Evolutionary conservation across 805 yeast species (phyloP), one percentile per base, ranked within the genome.

Genomic region (Metschnikowia matae): DNA sequence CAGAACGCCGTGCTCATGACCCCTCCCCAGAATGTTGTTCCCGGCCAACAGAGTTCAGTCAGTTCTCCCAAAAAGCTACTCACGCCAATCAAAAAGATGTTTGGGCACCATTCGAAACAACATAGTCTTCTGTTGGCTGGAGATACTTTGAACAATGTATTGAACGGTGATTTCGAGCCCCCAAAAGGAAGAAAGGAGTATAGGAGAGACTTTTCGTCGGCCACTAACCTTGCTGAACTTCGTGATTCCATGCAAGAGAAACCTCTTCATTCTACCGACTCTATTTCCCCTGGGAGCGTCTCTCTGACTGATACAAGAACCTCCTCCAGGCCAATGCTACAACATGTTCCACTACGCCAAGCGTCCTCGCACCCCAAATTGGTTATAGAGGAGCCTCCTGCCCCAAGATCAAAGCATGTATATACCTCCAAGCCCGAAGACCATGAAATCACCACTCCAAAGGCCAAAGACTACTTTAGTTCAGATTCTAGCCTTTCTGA

Each of bases 61-160:
- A 53, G 54, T 48, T 65, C 74, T 6, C 75, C 75, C 26, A 70
- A 70, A 54, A 70, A 70, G 54, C 57, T 70, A 32, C 56, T 70
- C 32, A 64, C 70, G 1, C 75, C 75, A 1, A 70, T 70, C 15
- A 65, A 63, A 53, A 68, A 69, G 51, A 48, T 70, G 68, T 56
- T 59, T 56, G 50, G 59, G 40, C 55, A 57, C 49, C 61, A 58
- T 44, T 29, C 54, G 14, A 62, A 53, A 42, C 39, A 54, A 14
- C 29, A 46, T 5, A 46, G 18, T n/a, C 39, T 29, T 2, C 45
- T 54, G 31, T 34, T 44, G 6, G 48, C 53, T n/a, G 44, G 49
- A 3, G 59, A 58, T 40, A 23, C 46, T 8, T 53, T 58, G n/a
- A 48, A 54, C 15, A 46, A 46, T 14, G 53, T 51, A 2, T 38